phyloP scores from a whole-genome alignment of 2,329 filamentous ascomycete genomes.

The Penicillium sp. region DNA sequence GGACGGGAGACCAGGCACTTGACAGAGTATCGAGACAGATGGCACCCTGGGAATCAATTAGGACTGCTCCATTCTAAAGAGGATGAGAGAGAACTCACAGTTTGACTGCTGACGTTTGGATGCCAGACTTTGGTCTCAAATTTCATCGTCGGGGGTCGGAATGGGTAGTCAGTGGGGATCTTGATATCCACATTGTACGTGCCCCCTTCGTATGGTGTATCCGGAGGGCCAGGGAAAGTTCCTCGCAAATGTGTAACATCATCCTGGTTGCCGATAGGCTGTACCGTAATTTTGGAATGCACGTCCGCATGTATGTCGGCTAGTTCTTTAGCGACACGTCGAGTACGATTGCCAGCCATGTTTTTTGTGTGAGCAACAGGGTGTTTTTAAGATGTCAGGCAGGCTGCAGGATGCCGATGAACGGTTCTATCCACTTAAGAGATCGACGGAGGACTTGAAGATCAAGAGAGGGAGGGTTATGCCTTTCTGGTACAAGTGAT shows the following conservation, averaged over 20 bases:
- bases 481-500: too few species aligned
- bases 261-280: slow-evolving; percentile 55
- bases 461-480: too few species aligned
- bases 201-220: slow-evolving; percentile 88
- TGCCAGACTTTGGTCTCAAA: slow-evolving; percentile 96
- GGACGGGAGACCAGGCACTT: slow-evolving; percentile 86
- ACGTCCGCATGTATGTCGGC: slow-evolving; percentile 55
- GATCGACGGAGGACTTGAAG: too few species aligned
- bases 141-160: slow-evolving; percentile 83
- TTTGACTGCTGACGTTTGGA: slow-evolving; percentile 91
- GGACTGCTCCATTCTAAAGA: too few species aligned
- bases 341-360: slow-evolving; percentile 53
- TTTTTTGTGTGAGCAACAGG: too few species aligned
- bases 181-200: slow-evolving; percentile 75
- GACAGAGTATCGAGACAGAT: slow-evolving; percentile 94
- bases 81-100: slow-evolving; percentile 51
- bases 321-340: slow-evolving; percentile 49
- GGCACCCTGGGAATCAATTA: slow-evolving; percentile 61
- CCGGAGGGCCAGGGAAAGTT: slow-evolving; percentile 77
- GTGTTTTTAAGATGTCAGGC: too few species aligned
- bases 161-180: slow-evolving; percentile 86
- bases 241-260: slow-evolving; percentile 79
- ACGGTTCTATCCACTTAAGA: too few species aligned
- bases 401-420: too few species aligned
- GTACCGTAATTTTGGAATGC: slow-evolving; percentile 68